Base-by-base conservation (phyloP, 2,329 filamentous ascomycete species). In the Fusarium lyarnte region DNA sequence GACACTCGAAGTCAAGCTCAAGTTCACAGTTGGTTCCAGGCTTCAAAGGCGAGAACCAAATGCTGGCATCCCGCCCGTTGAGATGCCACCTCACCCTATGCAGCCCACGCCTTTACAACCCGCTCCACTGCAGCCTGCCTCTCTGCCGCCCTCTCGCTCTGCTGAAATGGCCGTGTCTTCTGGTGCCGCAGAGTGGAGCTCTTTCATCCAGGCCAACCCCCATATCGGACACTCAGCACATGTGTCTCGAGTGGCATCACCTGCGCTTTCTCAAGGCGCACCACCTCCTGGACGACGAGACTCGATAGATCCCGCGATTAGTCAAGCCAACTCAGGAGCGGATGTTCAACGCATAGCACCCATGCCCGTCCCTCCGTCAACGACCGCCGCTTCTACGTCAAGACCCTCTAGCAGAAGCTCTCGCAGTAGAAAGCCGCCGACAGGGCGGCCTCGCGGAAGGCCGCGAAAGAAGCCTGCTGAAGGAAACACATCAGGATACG, bases 1-100 rank as follows among this genome's bases (percentile, higher is more conserved):
- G 82, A 98, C 93, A 2, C 84, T 99, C 66, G 96, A 99, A 83
- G 95, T 99, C 73, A 97, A 93, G 81, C 86, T 99, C 69, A 94
- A 94, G 79, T 86, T 99, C 63, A 92, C 94, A 4, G 92, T 92
- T 21, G 91, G 97, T 39, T 87, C 91, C 23, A 93, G 88, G 58
- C 87, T 85, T 47, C 80, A 81, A 27, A 81, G 79, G 25, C 78
- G 77, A 7, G 69, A 75, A 31, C 68, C 75, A 29, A 63, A 54
- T 58, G 71, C 76, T 63, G 78, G 80, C 11, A 69, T 78, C 49
- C 71, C 73, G 8, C 66, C 59, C 7, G 47, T 67, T 25, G 64
- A 61, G 14, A 41, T 61, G 55, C 53, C 58, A 33, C 53, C 47
- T 21, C 41, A 38, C 29, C 33, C 45, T 33, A 47, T 36, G 39